Evolutionary conservation across 1,284 basidiomycete species (phyloP).

Genomic region (Malassezia nana): DNA sequence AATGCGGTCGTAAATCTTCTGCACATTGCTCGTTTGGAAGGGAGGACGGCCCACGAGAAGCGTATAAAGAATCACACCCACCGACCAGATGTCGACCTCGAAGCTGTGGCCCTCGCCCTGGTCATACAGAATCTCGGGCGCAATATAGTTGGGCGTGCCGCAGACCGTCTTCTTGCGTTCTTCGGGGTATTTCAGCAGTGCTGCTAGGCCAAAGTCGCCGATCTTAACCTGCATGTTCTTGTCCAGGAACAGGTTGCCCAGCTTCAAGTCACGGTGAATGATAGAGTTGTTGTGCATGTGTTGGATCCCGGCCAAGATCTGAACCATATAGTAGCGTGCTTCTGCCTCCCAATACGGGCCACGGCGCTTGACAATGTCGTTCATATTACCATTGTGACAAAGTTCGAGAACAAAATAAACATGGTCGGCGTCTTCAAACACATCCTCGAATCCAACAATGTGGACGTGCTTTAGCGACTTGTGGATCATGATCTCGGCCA

Average conservation of each 20-base stretch:
- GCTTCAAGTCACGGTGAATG: constrained; percentile 60
- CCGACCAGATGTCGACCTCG: constrained; percentile 95
- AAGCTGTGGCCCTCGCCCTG: constrained; percentile 92
- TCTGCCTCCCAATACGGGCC: constrained; percentile 85
- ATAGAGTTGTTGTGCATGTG: constrained; percentile 88
- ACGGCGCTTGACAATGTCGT: constrained; percentile 83
- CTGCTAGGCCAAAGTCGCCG: constrained; percentile 92
- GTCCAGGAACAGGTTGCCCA: constrained; percentile 91
- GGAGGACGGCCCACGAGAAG: constrained; percentile 85
- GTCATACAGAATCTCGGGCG: constrained; percentile 92
- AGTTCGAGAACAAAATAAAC: constrained; percentile 96
- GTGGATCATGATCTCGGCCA: constrained; percentile 98
- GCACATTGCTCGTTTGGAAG: constrained; percentile 91
- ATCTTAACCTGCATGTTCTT: constrained; percentile 87
- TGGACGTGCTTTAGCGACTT: constrained; percentile 81
- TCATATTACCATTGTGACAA: constrained; percentile 67
- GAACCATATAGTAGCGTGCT: constrained; percentile 80
- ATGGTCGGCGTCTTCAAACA: constrained; percentile 88
- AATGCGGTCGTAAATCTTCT: constrained; percentile 62
- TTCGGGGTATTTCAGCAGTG: constrained; percentile 86
- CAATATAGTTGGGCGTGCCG: constrained; percentile 97
- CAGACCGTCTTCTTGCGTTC: constrained; percentile 98
- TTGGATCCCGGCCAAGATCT: constrained; percentile 86
- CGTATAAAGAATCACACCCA: constrained; percentile 88
- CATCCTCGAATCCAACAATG: constrained; percentile 82